Conservation (phyloP, 768 basidiomycete genomes). For the Plicaturopsis crispa region DNA sequence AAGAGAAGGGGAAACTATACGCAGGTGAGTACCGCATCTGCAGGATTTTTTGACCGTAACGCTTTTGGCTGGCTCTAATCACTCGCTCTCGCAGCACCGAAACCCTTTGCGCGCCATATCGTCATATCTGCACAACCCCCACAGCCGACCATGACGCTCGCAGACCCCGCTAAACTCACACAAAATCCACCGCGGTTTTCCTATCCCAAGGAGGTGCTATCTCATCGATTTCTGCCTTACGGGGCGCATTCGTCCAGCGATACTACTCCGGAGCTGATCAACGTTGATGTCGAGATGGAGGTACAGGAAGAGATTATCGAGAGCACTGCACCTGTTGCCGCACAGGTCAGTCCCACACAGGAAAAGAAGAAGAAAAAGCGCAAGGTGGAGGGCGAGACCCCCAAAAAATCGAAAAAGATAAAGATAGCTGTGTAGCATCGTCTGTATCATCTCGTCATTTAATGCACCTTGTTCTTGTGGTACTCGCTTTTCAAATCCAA, state of each 20-base stretch:
- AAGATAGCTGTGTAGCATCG: constrained; percentile 18
- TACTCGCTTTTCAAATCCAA: no score
- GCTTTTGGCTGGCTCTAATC: background rate
- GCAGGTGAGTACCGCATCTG: constrained; percentile 31
- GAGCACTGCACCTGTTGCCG: background rate
- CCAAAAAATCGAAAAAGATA: constrained; percentile 43
- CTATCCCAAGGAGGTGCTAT: constrained; percentile 55
- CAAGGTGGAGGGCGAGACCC: constrained; percentile 31
- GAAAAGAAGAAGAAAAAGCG: constrained; percentile 31
- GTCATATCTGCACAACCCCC: constrained; percentile 47
- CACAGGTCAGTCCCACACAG: background rate
- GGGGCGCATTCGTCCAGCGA: constrained; percentile 43
- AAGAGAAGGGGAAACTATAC: constrained; percentile 53
- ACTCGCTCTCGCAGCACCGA: constrained; percentile 37
- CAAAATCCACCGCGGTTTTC: constrained; percentile 49
- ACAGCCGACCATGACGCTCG: constrained; percentile 14
- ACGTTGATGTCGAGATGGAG: background rate
- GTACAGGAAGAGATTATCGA: constrained; percentile 15
- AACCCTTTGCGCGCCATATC: constrained; percentile 48
- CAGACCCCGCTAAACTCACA: constrained; percentile 16
- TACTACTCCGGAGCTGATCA: constrained; percentile 11
- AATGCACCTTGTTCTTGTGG: constrained; percentile 6
- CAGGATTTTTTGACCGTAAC: background rate
- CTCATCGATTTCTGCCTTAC: constrained; percentile 55
- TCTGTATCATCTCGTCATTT: constrained; percentile 1